These are phyloP conservation scores for Hemileia vastatrix DNA, from an alignment of 1,284 basidiomycete genomes.

Conservation along the genomic window DNA sequence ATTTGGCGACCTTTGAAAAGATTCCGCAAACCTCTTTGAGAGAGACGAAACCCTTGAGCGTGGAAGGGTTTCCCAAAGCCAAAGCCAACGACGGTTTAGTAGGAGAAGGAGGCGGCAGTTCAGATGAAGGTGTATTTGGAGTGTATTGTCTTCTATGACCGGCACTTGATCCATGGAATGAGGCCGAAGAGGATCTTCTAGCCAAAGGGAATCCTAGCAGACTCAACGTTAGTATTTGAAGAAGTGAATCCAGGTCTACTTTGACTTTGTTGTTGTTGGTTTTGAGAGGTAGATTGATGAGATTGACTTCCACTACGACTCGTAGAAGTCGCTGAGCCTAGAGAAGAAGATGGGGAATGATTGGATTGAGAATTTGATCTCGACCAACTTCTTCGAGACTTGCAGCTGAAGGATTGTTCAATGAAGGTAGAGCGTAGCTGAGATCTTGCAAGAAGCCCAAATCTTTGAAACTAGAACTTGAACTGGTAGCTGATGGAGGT, in stretches of 20 bases:
- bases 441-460: neutral
- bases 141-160: neutral
- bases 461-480: neutral
- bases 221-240: no score
- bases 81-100: neutral
- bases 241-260: neutral
- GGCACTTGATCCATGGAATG: no score
- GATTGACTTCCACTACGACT: neutral
- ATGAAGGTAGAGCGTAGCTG: neutral
- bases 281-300: neutral
- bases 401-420: neutral
- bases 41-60: neutral
- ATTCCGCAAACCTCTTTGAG: neutral
- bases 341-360: neutral
- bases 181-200: no score
- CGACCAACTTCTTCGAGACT: neutral
- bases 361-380: neutral
- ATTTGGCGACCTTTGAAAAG: neutral
- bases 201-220: no score
- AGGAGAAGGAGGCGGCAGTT: neutral
- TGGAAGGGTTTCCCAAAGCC: neutral
- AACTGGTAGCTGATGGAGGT: neutral
- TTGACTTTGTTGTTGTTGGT: neutral
- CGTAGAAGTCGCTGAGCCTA: neutral
- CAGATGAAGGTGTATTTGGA: neutral